Evolutionary conservation across 148 eudicot genomes (phyloP), one percentile per base, ranked within the genome.

Genomic region (Rhododendron griersonianum): DNA sequence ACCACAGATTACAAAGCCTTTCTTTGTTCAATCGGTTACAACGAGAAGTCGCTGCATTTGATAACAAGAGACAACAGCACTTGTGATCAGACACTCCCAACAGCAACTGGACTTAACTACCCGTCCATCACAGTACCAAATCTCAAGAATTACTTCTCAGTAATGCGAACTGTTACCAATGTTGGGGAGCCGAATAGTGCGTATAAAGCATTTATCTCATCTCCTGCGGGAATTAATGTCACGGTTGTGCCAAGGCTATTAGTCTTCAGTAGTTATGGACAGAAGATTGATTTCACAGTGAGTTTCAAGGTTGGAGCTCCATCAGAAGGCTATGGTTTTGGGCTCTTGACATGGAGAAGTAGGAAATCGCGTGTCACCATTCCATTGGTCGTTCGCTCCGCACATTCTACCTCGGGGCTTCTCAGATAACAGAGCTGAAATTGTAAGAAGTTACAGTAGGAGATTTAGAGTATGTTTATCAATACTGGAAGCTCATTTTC

Each of bases 41-140:
- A n/a, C 13, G 88, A 89, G 69, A 89, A 87, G 80, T 71, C 80
- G 19, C 83, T 92, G 45, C 89, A 55, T 33, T 86, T 86, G 88
- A 85, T 92, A 47, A 92, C 93, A 39, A 69, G 87, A 84, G 91
- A 92, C 87, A 89, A 89, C 84, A 90, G 93, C 88, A 90, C 91
- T 3, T 92, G 93, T 83, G 59, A 86, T 76, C 86, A 84, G 81
- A 53, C 88, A 57, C 83, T 89, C 47, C 21, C 89, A 7, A 71
- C 90, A 61, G 71, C 92, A 35, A 80, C 91, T 11, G 80, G 63
- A 73, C 88, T 92, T 0, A 92, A 92, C 76, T 90, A 90, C 79
- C 93, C 93, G 0, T 90, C 93, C 53, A 90, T 92, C 61, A 81
- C 91, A 25, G 93, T 90, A n/a, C 91, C 93, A 1, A 88, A 90